These are phyloP conservation scores for Leccinellum albellum DNA, from an alignment of 768 basidiomycete species.

Conservation along the genomic window DNA sequence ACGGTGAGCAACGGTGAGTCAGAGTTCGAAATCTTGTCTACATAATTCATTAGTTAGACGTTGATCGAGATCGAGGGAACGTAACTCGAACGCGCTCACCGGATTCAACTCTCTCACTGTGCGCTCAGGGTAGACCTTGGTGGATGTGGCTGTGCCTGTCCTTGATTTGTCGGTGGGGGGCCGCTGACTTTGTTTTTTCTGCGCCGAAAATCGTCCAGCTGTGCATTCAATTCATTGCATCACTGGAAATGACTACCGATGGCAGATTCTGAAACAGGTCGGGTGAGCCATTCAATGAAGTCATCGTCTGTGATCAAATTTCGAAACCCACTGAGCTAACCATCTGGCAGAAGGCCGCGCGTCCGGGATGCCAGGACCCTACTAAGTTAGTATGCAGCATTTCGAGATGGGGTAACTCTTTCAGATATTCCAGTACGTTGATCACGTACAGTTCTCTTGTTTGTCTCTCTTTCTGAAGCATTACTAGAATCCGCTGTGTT, in stretches of 20 bases:
- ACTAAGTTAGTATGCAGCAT: neutral
- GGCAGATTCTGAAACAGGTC: conserved; percentile 3
- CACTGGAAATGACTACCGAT: too few species aligned
- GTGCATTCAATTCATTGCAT: neutral
- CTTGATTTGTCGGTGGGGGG: too few species aligned
- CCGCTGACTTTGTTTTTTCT: conserved; percentile 1
- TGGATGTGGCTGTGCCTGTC: conserved; percentile 19
- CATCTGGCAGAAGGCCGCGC: neutral
- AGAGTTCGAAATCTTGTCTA: neutral
- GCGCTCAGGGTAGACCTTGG: neutral
- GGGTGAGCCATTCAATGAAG: neutral
- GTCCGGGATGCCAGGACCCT: neutral
- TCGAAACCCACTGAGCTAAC: neutral
- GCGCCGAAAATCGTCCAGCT: neutral
- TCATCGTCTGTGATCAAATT: neutral
- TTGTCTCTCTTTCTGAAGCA: conserved; percentile 7
- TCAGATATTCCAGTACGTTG: neutral
- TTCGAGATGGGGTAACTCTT: neutral
- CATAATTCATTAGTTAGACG: neutral
- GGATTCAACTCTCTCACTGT: neutral
- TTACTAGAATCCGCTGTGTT: neutral
- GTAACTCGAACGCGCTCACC: neutral
- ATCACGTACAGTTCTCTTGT: conserved; percentile 8
- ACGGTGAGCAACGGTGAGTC: neutral
- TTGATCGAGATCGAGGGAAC: neutral